phyloP scores from a whole-genome alignment of 2,329 filamentous ascomycete genomes.

The Ascochyta rabiei region DNA sequence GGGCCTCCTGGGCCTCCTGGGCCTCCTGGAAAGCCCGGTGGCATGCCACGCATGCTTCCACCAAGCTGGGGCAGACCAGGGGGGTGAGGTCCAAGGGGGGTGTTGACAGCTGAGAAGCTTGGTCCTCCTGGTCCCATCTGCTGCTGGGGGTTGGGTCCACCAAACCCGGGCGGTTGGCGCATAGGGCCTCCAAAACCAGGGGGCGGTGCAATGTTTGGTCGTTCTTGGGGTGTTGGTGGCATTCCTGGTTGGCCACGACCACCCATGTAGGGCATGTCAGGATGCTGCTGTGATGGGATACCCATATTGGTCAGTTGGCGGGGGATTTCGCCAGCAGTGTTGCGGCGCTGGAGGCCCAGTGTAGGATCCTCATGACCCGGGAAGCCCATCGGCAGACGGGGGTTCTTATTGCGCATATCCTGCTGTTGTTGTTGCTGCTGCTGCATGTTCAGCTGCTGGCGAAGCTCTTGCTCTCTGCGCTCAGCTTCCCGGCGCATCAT shows the following conservation, averaged over 20 bases:
- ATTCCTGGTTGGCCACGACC: slow-evolving; percentile 43
- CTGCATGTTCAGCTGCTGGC: slow-evolving; percentile 32
- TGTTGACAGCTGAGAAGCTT: slow-evolving; percentile 46
- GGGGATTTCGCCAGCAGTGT: slow-evolving; percentile 42
- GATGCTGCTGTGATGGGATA: slow-evolving; percentile 48
- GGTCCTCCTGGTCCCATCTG: slow-evolving; percentile 43
- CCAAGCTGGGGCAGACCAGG: slow-evolving; percentile 42
- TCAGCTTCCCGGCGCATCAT: slow-evolving; percentile 41
- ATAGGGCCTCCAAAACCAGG: slow-evolving; percentile 46
- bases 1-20: slow-evolving; percentile 32
- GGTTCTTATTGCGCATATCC: slow-evolving; percentile 41
- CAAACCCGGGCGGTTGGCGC: slow-evolving; percentile 46
- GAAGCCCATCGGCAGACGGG: slow-evolving; percentile 41
- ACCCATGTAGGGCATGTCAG: slow-evolving; percentile 45
- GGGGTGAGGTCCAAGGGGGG: slow-evolving; percentile 46
- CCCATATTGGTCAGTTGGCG: slow-evolving; percentile 50
- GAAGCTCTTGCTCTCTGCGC: slow-evolving; percentile 40
- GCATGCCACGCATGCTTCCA: slow-evolving; percentile 35
- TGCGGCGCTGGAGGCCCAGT: slow-evolving; percentile 45
- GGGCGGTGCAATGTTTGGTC: slow-evolving; percentile 44
- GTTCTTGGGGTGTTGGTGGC: slow-evolving; percentile 46
- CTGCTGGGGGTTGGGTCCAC: slow-evolving; percentile 34
- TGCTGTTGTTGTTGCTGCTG: slow-evolving; percentile 46
- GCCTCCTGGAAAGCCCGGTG: slow-evolving; percentile 25
- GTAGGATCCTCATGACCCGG: slow-evolving; percentile 42